These are phyloP conservation scores for Xylariaceae sp. DNA, from an alignment of 2,329 filamentous ascomycete species.

Conservation along the genomic window DNA sequence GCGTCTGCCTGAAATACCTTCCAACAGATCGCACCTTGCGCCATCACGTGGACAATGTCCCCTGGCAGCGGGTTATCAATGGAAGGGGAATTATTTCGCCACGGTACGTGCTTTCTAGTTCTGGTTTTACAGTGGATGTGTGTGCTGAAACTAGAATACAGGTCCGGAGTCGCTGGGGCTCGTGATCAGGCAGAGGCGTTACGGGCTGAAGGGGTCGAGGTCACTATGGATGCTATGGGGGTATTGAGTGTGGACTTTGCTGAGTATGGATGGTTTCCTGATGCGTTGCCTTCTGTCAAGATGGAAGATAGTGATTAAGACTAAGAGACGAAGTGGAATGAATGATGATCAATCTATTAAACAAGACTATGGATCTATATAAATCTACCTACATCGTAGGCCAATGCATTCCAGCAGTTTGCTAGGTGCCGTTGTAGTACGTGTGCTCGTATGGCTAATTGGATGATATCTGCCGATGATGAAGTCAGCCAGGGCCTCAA, in stretches of 20 bases:
- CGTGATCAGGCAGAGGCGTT: slow-evolving; percentile 48
- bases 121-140: neutral
- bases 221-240: slow-evolving; percentile 45
- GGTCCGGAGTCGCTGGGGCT: slow-evolving; percentile 45
- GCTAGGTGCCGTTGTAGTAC: neutral
- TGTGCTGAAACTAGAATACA: slow-evolving; percentile 24
- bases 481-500: slow-evolving; percentile 4
- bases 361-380: slow-evolving; percentile 2
- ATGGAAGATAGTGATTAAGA: slow-evolving; percentile 25
- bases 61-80: slow-evolving; percentile 93
- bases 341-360: neutral
- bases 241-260: slow-evolving; percentile 48
- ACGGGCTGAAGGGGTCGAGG: slow-evolving; percentile 47
- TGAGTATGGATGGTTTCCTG: slow-evolving; percentile 53
- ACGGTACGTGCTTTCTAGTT: slow-evolving; percentile 45
- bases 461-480: neutral
- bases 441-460: too few species aligned
- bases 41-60: slow-evolving; percentile 74
- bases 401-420: too few species aligned
- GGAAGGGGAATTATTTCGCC: slow-evolving; percentile 80
- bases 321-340: slow-evolving; percentile 7
- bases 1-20: slow-evolving; percentile 83
- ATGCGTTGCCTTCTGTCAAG: slow-evolving; percentile 41
- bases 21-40: slow-evolving; percentile 45
- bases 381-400: neutral